Base-by-base conservation (phyloP, 2,329 filamentous ascomycete genomes). In the Microcera coccophila region DNA sequence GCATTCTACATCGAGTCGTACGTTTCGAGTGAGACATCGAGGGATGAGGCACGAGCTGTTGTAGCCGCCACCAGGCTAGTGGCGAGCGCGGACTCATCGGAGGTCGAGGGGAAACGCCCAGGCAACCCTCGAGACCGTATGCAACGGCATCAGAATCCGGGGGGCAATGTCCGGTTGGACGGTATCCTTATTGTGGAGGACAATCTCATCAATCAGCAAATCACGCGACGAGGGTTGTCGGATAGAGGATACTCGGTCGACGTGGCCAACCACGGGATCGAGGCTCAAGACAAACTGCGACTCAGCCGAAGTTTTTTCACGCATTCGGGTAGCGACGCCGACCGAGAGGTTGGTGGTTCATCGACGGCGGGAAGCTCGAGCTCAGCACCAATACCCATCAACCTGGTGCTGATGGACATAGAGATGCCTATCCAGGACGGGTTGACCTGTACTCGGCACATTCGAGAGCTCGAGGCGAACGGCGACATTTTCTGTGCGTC, bases 381-480 rank as follows among this genome's bases (percentile, higher is more conserved):
- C 26, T 38, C 49, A 3, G 28, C 43, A 8, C 51, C 53, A 5
- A 51, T 72, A 19, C 65, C 70, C 1, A 64, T 84, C 18, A 77
- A 77, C 38, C 69, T 87, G 4, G 78, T 88, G 15, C 69, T 88
- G 16, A 88, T 88, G 84, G 85, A 88, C 54, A 80, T 86, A 53
- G 82, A 87, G 58, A 87, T 88, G 84, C 84, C 84, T 2, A 66
- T 87, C 14, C 84, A 85, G 71, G 82, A 87, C 52, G 85, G 85
- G 0, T 66, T 85, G 43, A 79, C 80, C 2, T 85, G 83, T 57
- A 83, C 82, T 11, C 71, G 73, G 22, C 72, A 73, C 33, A 86
- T 89, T 42, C 74, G 85, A 14, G 72, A 79, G 47, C 62, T 85
- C 42, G 81, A 86, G 60, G 64, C 63, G 31, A 63, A 71, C 24